These are phyloP conservation scores for Diversispora eburnea DNA, from an alignment of 192 early-diverging fungal species.

Conservation along the genomic window DNA sequence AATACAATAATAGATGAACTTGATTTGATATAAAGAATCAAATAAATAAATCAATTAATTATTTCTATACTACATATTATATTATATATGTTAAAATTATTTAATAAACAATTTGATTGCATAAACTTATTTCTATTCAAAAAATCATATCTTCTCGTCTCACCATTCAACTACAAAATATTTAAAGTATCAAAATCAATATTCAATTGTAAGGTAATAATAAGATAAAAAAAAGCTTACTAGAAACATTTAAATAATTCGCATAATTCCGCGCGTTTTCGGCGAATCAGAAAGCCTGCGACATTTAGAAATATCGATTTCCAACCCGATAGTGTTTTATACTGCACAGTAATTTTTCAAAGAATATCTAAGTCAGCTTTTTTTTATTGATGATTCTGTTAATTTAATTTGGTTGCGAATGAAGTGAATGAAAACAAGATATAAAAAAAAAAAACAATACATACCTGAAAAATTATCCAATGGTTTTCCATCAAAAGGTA, in stretches of 20 bases:
- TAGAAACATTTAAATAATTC: conserved; percentile 72
- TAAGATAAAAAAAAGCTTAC: conserved; percentile 17
- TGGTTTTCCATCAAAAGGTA: conserved; percentile 78
- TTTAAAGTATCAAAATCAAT: too few relatives aligned
- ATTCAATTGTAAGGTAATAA: not conserved
- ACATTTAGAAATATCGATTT: conserved; percentile 80
- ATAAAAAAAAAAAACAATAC: not conserved
- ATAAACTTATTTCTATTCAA: not conserved
- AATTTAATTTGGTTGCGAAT: too few relatives aligned
- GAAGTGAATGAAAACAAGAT: not conserved
- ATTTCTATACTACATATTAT: too few relatives aligned
- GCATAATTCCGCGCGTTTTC: conserved; percentile 86
- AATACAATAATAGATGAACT: too few relatives aligned
- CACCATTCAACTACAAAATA: conserved; percentile 67
- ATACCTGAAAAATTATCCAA: conserved; percentile 74
- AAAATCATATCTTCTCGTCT: conserved; percentile 82
- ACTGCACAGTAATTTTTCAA: conserved; percentile 75
- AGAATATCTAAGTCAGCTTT: conserved; percentile 76
- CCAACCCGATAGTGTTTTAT: conserved; percentile 93
- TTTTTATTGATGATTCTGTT: not conserved
- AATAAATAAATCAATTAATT: too few relatives aligned
- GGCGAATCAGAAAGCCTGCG: conserved; percentile 74
- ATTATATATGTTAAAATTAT: too few relatives aligned
- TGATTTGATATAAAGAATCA: too few relatives aligned
- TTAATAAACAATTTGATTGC: too few relatives aligned